Base-by-base conservation (phyloP, 1,139 yeast species). In the Lodderomyces jiufengensis region DNA sequence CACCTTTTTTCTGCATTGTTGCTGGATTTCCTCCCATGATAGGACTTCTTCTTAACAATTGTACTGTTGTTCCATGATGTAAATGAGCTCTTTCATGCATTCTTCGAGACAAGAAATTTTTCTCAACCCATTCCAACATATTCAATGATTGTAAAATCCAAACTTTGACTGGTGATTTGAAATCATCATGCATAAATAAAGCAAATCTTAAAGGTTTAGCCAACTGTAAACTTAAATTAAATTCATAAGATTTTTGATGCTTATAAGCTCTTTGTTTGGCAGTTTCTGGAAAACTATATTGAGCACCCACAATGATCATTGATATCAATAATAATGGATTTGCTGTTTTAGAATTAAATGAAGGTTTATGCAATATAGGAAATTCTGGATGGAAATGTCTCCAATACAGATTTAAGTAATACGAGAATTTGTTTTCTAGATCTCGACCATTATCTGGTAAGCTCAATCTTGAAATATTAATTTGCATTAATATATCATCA, bases 41-140 rank as follows among this genome's bases (percentile, higher is more conserved):
- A 0, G 94, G 85, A 10, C 84, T 78, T 49, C 95, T 67, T 42
- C 90, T 63, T 31, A 85, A 59, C 38, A 85, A 58, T 54, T 84
- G 94, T 14, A 83, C 77, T 0, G 85, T 78, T 0, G 88, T 75
- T 1, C 88, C 92, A 51, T 84, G 88, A 50, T 84, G 92, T 9
- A 84, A 63, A 50, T 79, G 84, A 0, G 85, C 85, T 32, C 95
- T 56, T 52, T 84, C 94, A 51, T 84, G 94, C 48, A 81, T 59
- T 25, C 63, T 61, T 43, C 85, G 61, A 43, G 73, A 61, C 33
- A 80, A 59, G 47, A 80, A 74, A 34, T 80, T 70, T 53, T 84
- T 81, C 49, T 85, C 95, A 48, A 73, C 78, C 51, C 76, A 71
- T 51, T 83, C 90, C 24, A 84, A 55, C 37, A 84, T 51, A 36